Base-by-base conservation (phyloP, 179 eudicot species). In the Heliamphora pulchella region DNA sequence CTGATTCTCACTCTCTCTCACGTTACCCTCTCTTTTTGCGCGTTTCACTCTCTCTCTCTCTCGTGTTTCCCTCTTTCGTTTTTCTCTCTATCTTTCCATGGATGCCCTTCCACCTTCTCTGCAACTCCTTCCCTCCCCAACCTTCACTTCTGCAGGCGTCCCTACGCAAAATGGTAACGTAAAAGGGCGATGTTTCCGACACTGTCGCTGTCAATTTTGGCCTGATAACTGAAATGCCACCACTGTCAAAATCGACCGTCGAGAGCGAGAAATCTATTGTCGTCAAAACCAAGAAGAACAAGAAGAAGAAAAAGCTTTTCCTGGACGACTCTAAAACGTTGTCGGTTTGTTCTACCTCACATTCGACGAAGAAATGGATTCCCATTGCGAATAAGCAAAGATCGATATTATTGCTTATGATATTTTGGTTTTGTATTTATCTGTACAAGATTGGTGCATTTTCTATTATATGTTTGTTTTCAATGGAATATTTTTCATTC, bases 321-420 rank as follows among this genome's bases (percentile, higher is more conserved):
- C 2, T 5, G 51, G 74, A 72, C n/a, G 47, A 3, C 72, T 55
- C 79, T 0, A 79, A 80, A 5, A 72, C 79, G 31, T 58, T 77
- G 1, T 71, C 82, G 31, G 14, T 22, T 13, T 78, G 31, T 41
- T 63, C 76, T 15, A 11, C 78, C 8, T 44, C 68, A 51, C 74
- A 66, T 80, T 77, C 67, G 5, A 22, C 44, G 8, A 81, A 78
- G 13, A 85, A 81, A 85, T 84, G 90, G 43, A 65, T 87, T 74
- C 85, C 85, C 61, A 69, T 87, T 39, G 66, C 77, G 0, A 44
- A 8, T 43, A 86, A 66, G n/a, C 83, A 82, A 3, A 31, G 18
- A 75, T 53, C 2, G 18, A 2, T 51, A 78, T 47, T 10, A 31
- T 31, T 80, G 20, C n/a, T n/a, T 54, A 18, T 71, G 18, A 1